These are phyloP conservation scores for Borovskyia barvae DNA, from an alignment of 208 protist species.

Conservation along the genomic window DNA sequence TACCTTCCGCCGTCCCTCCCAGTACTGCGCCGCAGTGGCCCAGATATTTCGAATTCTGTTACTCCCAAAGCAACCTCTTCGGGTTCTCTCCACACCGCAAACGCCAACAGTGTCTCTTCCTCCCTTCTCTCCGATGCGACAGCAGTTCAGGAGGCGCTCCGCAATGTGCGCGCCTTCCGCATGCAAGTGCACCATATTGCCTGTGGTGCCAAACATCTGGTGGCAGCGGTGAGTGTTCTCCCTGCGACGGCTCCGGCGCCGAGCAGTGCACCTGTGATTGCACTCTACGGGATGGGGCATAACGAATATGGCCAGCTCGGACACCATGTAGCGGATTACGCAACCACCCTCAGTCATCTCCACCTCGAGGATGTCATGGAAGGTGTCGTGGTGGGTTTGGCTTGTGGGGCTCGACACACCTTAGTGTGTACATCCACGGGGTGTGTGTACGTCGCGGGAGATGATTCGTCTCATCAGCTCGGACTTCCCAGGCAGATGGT, in stretches of 20 bases:
- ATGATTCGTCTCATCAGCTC: constrained; percentile 75
- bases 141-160: constrained; percentile 15
- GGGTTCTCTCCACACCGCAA: background rate
- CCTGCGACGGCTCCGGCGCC: background rate
- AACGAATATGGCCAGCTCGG: constrained; percentile 79
- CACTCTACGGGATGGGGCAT: constrained; percentile 68
- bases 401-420: constrained; percentile 66
- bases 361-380: constrained; percentile 49
- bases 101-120: constrained; percentile 2
- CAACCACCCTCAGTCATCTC: constrained; percentile 53
- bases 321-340: constrained; percentile 56
- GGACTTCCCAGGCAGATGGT: constrained; percentile 38
- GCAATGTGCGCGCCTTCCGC: constrained; percentile 9
- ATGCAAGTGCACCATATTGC: constrained; percentile 42
- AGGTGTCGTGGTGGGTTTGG: constrained; percentile 40
- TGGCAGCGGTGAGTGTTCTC: constrained; percentile 27
- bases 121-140: constrained; percentile 5
- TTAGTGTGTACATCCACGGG: constrained; percentile 55
- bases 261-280: background rate
- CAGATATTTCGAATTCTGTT: background rate
- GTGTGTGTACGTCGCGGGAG: constrained; percentile 67
- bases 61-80: background rate
- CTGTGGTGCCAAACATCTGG: constrained; percentile 60
- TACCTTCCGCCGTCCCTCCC: constrained; percentile 61
- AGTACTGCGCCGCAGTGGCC: constrained; percentile 10